phyloP scores from a whole-genome alignment of 768 basidiomycete species.

The Pulveroboletus sp. region DNA sequence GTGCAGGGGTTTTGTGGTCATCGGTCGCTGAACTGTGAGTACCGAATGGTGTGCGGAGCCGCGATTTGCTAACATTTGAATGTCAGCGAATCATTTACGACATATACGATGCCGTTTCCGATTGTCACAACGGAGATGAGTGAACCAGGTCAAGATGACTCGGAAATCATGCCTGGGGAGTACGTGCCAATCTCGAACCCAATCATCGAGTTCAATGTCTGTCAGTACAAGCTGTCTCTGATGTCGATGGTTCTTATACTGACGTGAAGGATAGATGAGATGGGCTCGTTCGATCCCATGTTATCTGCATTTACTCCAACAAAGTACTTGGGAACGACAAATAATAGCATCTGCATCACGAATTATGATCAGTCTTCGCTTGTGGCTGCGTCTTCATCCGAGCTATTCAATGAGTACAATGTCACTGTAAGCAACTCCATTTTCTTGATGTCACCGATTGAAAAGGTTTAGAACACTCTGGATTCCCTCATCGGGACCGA shows the following conservation, averaged over 20 bases:
- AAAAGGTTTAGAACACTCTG: constrained; percentile 10
- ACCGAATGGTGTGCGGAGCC: not conserved
- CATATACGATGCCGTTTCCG: constrained; percentile 38
- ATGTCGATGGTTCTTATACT: not conserved
- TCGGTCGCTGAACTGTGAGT: constrained; percentile 33
- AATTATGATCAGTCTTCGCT: constrained; percentile 35
- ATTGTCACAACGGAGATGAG: constrained; percentile 31
- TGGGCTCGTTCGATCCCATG: constrained; percentile 41
- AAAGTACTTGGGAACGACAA: constrained; percentile 42
- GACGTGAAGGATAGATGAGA: constrained; percentile 29
- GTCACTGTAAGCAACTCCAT: constrained; percentile 21
- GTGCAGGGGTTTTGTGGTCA: constrained; percentile 35
- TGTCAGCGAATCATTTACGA: constrained; percentile 30
- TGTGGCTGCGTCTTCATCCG: constrained; percentile 40
- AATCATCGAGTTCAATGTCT: constrained; percentile 35
- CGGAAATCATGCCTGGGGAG: constrained; percentile 19
- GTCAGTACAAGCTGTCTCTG: constrained; percentile 14
- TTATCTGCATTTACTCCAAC: constrained; percentile 44
- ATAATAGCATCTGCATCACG: constrained; percentile 29
- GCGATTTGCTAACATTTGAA: not conserved
- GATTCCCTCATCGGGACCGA: constrained; percentile 9
- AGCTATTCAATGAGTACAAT: constrained; percentile 32
- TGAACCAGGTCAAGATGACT: constrained; percentile 25
- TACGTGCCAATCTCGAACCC: constrained; percentile 31
- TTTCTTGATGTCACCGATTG: no score